phyloP scores from a whole-genome alignment of 2,329 filamentous ascomycete genomes.

The Metarhizium rileyi region DNA sequence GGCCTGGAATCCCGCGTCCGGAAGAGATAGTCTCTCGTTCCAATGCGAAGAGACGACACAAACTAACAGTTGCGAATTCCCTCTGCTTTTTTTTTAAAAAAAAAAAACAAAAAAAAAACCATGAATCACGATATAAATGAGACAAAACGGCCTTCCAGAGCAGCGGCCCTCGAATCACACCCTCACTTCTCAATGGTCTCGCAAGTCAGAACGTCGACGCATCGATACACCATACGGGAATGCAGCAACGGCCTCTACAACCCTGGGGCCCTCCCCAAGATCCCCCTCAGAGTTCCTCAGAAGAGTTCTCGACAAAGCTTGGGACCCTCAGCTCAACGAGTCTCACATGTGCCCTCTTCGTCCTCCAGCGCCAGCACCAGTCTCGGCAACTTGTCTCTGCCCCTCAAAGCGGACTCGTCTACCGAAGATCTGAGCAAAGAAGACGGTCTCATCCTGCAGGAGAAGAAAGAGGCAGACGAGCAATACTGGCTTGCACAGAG shows the following conservation, averaged over 20 bases:
- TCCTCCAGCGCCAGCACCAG: slow-evolving; percentile 10
- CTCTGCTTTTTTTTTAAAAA: too few relatives aligned
- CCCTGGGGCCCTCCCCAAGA: slow-evolving; percentile 13
- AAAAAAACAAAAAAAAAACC: too few relatives aligned
- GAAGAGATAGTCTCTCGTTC: too few relatives aligned
- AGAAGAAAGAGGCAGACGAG: background rate
- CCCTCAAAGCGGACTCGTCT: background rate
- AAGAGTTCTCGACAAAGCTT: slow-evolving; percentile 18
- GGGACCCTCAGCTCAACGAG: slow-evolving; percentile 4
- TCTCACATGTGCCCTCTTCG: slow-evolving; percentile 15
- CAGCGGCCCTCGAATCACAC: slow-evolving; percentile 1
- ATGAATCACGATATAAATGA: background rate
- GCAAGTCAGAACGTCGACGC: slow-evolving; percentile 17
- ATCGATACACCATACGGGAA: slow-evolving; percentile 26
- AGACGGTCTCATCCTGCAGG: slow-evolving; percentile 8
- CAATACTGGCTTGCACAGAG: slow-evolving; percentile 11
- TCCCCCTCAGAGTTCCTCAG: slow-evolving; percentile 19
- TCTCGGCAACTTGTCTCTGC: slow-evolving; percentile 7
- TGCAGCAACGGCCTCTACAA: slow-evolving; percentile 15
- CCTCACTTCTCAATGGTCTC: slow-evolving; percentile 14
- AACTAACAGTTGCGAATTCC: too few relatives aligned
- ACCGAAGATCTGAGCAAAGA: background rate
- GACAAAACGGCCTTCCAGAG: background rate
- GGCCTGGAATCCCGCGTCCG: too few relatives aligned
- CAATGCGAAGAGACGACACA: too few relatives aligned